Evolutionary conservation across 2,329 filamentous ascomycete genomes (phyloP), one percentile per base, ranked within the genome.

Genomic region (Botrytis elliptica): DNA sequence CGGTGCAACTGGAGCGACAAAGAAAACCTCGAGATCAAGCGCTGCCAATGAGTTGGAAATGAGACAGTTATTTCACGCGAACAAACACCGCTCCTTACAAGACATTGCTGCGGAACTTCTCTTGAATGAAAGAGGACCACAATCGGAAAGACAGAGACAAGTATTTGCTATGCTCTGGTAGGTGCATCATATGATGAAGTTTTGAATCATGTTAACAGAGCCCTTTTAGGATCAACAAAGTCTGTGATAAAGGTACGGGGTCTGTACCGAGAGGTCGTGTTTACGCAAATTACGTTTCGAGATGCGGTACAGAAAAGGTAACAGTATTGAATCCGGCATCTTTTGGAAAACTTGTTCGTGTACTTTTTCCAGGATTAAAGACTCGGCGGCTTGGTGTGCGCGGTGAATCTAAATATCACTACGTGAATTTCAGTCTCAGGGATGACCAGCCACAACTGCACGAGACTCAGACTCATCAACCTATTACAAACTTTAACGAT

Each of bases 401-500:
- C 71, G 96, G 96, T 76, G 95, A 98, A 84, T 99, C 96, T 22
- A 99, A 99, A 82, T 99, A 99, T 82, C 96, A 99, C 83, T 99
- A 99, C 80, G 89, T 91, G 65, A 90, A 91, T 79, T 92, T 92
- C 78, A 85, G 85, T 20, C 82, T 91, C 69, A 83, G 85, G 60
- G 89, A 91, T 69, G 89, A 91, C 74, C 80, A 81, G 67, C 79
- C 80, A 68, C 78, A 79, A 55, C 70, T 80, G 66, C 76, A 77
- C 22, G 78, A 79, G 67, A 84, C 87, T 42, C 83, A 85, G 22
- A 83, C 84, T 59, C 82, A 83, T 5, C 85, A 85, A 33, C 82
- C 85, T n/a, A 81, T 85, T 6, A 82, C 86, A 36, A 84, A 85
- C n/a, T 83, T 88, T 16, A 81, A 84, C n/a, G 88, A 89, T 72